Evolutionary conservation across 306 rosid genomes (phyloP), one percentile per base, ranked within the genome.

Genomic region (Quercus aquifolioides): DNA sequence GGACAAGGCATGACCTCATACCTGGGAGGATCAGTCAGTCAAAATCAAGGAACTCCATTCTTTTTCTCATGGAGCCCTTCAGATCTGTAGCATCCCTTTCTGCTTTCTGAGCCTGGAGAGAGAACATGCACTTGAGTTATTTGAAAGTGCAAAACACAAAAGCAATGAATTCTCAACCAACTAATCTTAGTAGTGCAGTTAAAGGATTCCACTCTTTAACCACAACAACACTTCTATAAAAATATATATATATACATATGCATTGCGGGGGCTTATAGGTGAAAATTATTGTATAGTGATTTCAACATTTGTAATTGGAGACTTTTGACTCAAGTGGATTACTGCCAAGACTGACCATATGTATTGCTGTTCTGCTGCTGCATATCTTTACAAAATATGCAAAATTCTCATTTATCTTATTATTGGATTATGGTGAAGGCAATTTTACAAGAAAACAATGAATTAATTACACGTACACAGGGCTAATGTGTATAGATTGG

Each of bases 41-140:
- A 69, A 86, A 86, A 62, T 86, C 87, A 76, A 86, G 87, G 72
- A 86, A 86, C 70, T 86, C 90, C 90, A 86, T 86, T 78, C 90
- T 75, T 86, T 79, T 81, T 74, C 90, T 86, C 90, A 86, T 86
- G 21, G 80, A 74, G 10, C 90, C 85, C 75, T 81, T 84, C 28
- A 86, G 84, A 78, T 84, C 87, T 71, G 75, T 64, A 73, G 90
- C 85, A 23, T 86, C 87, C 17, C 76, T 85, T 73, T 86, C 87
- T 19, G 80, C 90, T 69, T 76, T 81, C 64, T 84, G 90, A 75
- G 87, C 90, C 90, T 86, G 77, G 33, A 59, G 60, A 4, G 72
- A 26, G 18, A 54, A 25, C 82, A 67, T 19, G 57, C 17, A 64
- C 21, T 74, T 0, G 23, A 23, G 23, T 23, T 23, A 23, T 23